Evolutionary conservation across 768 basidiomycete species (phyloP), one percentile per base, ranked within the genome.

Genomic region (Tylopilus sp.): DNA sequence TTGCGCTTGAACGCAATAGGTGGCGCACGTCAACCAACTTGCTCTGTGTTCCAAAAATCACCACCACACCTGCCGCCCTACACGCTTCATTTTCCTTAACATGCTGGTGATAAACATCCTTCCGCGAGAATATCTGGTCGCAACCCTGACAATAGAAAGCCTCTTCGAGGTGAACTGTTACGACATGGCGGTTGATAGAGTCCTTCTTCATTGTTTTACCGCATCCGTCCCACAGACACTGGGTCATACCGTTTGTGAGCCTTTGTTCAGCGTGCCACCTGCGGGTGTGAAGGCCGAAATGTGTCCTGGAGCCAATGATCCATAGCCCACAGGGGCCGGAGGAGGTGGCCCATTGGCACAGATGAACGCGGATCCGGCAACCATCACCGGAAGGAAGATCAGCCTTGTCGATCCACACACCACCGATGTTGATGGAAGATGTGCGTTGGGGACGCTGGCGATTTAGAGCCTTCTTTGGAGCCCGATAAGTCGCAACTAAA

Each of bases 101-200:
- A 28, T 57, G 55, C 16, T 44, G 34, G 16, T 49, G 9, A 21
- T 58, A 57, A 6, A 57, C 55, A 21, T 57, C 55, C 22, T 44
- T 33, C 9, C 55, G 31, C 14, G 55, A 19, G 45, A 46, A 53
- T 16, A 17, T 21, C 17, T 43, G 14, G 26, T 42, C 9, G 31
- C 57, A 59, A 7, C 37, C 48, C 8, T 25, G 40, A 40, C 55
- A 59, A 12, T 21, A 22, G 29, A 59, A 59, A 6, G 13, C 12
- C 22, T 59, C 55, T 4, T n/a, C 28, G 17, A 59, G 25, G 17
- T 59, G 57, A 33, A 37, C 40, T 0, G 44, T 57, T 9, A 53
- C 24, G 21, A 59, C 9, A 22, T 59, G 57, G 3, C 57, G 46
- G 17, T 48, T 57, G 10, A 57, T 36, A 6, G 59, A 53, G 43